These are phyloP conservation scores for Dipodascopsis uninucleata DNA, from an alignment of 805 yeast genomes.

Conservation along the genomic window DNA sequence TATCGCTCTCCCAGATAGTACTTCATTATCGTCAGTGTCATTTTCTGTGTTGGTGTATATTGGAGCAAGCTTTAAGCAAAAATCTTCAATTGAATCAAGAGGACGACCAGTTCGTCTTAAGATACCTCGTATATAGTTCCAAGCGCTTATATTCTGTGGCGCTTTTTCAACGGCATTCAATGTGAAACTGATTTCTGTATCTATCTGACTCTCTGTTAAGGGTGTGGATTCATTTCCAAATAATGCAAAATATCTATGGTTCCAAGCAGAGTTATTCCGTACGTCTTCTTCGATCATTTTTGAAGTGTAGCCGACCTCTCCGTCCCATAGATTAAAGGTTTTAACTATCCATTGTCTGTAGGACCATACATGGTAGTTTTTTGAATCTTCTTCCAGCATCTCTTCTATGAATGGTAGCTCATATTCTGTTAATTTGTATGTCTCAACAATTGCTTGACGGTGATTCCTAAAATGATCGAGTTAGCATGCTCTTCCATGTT, in stretches of 20 bases:
- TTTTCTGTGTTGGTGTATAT: slow-evolving; percentile 29
- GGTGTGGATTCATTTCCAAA: slow-evolving; percentile 32
- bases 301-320: slow-evolving; percentile 53
- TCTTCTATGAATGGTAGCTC: slow-evolving; percentile 64
- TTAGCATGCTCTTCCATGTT: too few species aligned
- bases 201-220: background rate
- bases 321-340: slow-evolving; percentile 48
- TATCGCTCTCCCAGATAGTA: slow-evolving; percentile 55
- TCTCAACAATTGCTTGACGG: slow-evolving; percentile 46
- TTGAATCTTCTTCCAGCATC: slow-evolving; percentile 74
- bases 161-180: slow-evolving; percentile 49
- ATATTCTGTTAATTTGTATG: slow-evolving; percentile 37
- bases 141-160: slow-evolving; percentile 78
- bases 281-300: slow-evolving; percentile 56
- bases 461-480: slow-evolving; percentile 52
- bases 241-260: slow-evolving; percentile 66
- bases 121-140: slow-evolving; percentile 77
- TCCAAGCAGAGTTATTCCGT: slow-evolving; percentile 92
- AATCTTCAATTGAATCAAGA: slow-evolving; percentile 43
- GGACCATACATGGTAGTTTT: slow-evolving; percentile 97
- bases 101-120: slow-evolving; percentile 36
- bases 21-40: slow-evolving; percentile 24
- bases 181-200: slow-evolving; percentile 35
- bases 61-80: slow-evolving; percentile 46
- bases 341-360: slow-evolving; percentile 79